These are phyloP conservation scores for Fusarium bactridioides DNA, from an alignment of 2,329 filamentous ascomycete species.

Conservation along the genomic window DNA sequence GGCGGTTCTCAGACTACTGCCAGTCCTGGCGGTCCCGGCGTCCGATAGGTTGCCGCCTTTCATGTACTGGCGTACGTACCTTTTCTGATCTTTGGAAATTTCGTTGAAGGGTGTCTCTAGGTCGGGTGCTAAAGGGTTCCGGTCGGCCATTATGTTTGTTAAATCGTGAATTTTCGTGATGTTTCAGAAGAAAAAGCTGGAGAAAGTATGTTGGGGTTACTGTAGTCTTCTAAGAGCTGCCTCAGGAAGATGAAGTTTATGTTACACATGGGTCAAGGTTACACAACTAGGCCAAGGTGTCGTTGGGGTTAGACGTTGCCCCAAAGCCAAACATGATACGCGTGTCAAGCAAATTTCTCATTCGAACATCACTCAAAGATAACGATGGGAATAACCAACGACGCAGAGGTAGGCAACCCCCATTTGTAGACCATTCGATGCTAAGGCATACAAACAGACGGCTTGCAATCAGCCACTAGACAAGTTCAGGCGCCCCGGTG, in stretches of 20 bases:
- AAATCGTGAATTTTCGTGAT: too few species aligned
- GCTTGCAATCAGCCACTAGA: neutral
- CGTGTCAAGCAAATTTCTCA: neutral
- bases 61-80: too few species aligned
- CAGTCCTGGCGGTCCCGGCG: too few species aligned
- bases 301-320: neutral
- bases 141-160: too few species aligned
- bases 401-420: neutral
- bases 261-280: neutral
- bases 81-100: too few species aligned
- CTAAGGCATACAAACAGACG: neutral
- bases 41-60: too few species aligned
- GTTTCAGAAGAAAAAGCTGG: too few species aligned
- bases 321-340: neutral
- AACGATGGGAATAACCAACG: neutral
- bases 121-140: too few species aligned
- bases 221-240: too few species aligned
- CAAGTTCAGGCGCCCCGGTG: neutral
- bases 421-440: accelerated
- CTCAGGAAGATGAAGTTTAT: neutral
- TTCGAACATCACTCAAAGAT: neutral
- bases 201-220: accelerated
- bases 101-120: too few species aligned
- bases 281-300: neutral
- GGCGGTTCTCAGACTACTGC: too few species aligned